Evolutionary conservation across 768 basidiomycete genomes (phyloP).

Genomic region (Leucosporidium creatinivorum): DNA sequence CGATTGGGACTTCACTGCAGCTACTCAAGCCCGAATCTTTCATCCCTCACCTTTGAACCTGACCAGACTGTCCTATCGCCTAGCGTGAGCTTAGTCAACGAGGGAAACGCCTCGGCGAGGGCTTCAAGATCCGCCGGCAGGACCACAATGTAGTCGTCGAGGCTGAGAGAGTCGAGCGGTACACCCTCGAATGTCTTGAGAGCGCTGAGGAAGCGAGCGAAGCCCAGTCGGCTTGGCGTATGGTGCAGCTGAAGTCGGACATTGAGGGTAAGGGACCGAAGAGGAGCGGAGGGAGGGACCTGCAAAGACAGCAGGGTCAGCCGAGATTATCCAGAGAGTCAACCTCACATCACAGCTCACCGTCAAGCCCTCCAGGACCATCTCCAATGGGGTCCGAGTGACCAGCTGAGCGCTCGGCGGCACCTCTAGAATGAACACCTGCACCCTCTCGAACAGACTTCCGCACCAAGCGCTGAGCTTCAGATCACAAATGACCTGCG

Average conservation of each 20-base stretch:
- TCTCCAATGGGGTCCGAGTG: background rate
- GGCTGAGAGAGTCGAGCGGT: background rate
- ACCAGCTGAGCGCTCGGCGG: background rate
- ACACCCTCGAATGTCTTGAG: background rate
- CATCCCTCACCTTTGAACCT: background rate
- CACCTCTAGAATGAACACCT: background rate
- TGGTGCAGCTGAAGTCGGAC: background rate
- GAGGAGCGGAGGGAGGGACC: background rate
- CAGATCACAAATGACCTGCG: too few relatives aligned
- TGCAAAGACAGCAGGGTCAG: background rate
- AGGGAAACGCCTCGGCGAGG: background rate
- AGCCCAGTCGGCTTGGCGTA: background rate
- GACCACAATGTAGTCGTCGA: background rate
- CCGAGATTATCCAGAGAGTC: background rate
- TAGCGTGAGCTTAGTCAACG: background rate
- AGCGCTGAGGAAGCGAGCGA: background rate
- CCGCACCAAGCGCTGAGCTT: too few relatives aligned
- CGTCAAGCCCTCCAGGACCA: background rate
- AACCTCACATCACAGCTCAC: background rate
- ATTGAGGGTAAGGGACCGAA: background rate
- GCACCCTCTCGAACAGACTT: background rate
- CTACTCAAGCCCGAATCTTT: too few relatives aligned
- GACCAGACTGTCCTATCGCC: background rate
- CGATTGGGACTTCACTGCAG: background rate
- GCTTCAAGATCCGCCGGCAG: background rate